Percentiles rank a stretch among this genome's conserved stretches.
Evolutionary conservation across 2,329 filamentous ascomycete genomes (phyloP).

Genomic region (Fusarium sp.): DNA sequence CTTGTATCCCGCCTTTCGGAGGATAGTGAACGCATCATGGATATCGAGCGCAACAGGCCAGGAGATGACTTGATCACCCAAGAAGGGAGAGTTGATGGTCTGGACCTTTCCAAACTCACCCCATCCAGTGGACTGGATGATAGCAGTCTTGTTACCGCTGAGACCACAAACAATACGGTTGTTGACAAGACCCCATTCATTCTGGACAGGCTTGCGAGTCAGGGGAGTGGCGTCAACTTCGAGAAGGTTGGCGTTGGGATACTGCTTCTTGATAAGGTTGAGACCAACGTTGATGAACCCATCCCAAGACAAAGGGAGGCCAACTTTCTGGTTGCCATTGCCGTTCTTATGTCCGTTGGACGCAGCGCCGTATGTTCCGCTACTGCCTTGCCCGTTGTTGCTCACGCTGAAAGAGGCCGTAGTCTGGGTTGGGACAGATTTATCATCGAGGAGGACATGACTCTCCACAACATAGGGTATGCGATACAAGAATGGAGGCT

Average conservation of each 20-base stretch:
- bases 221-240: constrained; percentile 19
- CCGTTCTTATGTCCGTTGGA: background rate
- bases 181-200: constrained; percentile 24
- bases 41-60: constrained; percentile 21
- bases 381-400: background rate
- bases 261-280: constrained; percentile 15
- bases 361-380: background rate
- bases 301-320: constrained; percentile 20
- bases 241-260: constrained; percentile 10
- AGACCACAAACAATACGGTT: constrained; percentile 19
- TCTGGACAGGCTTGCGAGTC: constrained; percentile 1
- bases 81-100: constrained; percentile 3
- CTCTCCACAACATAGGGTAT: constrained; percentile 6
- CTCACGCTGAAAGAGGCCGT: background rate
- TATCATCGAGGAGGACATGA: background rate
- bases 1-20: constrained; percentile 22
- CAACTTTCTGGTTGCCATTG: background rate
- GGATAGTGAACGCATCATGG: constrained; percentile 13
- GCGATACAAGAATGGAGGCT: constrained; percentile 55
- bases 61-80: background rate
- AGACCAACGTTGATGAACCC: constrained; percentile 19
- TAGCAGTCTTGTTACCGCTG: constrained; percentile 11
- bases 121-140: constrained; percentile 25
- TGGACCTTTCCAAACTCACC: constrained; percentile 12
- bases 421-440: background rate